Evolutionary conservation across 495 filamentous ascomycete genomes (phyloP).

Genomic region (Penicillium nucicola): DNA sequence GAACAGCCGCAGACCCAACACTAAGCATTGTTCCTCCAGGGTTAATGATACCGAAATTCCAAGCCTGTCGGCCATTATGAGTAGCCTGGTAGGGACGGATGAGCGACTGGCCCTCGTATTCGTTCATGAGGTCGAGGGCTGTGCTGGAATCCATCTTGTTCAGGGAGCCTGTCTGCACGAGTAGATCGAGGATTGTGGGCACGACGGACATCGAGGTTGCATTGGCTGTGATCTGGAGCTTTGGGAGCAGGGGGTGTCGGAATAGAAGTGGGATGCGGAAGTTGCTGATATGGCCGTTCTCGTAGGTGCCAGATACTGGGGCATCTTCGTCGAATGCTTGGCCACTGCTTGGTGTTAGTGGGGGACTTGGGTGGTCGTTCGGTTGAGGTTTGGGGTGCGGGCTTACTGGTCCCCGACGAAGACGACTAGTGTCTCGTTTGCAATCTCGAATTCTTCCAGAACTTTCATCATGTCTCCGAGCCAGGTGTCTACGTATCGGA

Average conservation of each 20-base stretch:
- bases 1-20: conserved; percentile 36
- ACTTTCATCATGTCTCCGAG: conserved; percentile 33
- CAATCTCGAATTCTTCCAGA: conserved; percentile 37
- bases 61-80: conserved; percentile 33
- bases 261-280: conserved; percentile 43
- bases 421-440: conserved; percentile 42
- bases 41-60: conserved; percentile 47
- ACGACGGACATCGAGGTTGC: conserved; percentile 41
- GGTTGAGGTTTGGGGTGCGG: not conserved
- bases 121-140: conserved; percentile 33
- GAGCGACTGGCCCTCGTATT: conserved; percentile 47
- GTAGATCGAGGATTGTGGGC: conserved; percentile 46
- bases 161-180: conserved; percentile 37
- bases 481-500: conserved; percentile 43
- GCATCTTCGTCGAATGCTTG: conserved; percentile 38
- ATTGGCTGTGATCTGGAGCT: conserved; percentile 36
- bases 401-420: conserved; percentile 47
- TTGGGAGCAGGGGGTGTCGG: conserved; percentile 40
- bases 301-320: conserved; percentile 37
- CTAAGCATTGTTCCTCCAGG: conserved; percentile 41
- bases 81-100: conserved; percentile 36
- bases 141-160: conserved; percentile 24
- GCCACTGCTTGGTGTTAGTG: conserved; percentile 18
- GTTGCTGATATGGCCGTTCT: conserved; percentile 45
- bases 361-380: not conserved